phyloP scores from a whole-genome alignment of 2,329 filamentous ascomycete genomes.

The Colletotrichum sojae region DNA sequence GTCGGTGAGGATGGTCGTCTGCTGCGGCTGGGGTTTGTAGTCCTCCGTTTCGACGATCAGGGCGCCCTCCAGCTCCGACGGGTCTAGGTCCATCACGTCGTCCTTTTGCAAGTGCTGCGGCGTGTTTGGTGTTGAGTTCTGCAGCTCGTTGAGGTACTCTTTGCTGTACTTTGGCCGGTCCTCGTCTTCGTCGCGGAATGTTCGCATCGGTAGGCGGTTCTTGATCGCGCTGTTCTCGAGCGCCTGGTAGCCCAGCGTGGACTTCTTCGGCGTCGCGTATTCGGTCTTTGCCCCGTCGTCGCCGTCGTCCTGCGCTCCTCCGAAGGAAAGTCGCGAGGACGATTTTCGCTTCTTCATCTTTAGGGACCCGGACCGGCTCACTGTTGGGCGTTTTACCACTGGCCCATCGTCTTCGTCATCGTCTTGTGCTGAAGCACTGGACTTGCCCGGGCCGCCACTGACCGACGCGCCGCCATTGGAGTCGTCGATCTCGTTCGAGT shows the following conservation, averaged over 20 bases:
- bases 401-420: conserved; percentile 63
- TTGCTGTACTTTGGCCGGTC: conserved; percentile 86
- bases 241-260: conserved; percentile 73
- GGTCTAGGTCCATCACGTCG: conserved; percentile 69
- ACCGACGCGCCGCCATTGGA: conserved; percentile 35
- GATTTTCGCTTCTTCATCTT: conserved; percentile 78
- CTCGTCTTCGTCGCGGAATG: conserved; percentile 69
- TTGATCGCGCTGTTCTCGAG: conserved; percentile 77
- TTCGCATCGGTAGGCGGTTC: conserved; percentile 71
- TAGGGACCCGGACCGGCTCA: conserved; percentile 62
- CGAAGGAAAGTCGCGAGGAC: conserved; percentile 82
- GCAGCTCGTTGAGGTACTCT: conserved; percentile 88
- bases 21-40: conserved; percentile 51
- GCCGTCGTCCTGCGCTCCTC: conserved; percentile 60
- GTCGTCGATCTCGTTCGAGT: conserved; percentile 54
- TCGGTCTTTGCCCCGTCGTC: conserved; percentile 67
- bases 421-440: conserved; percentile 47
- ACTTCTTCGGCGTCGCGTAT: conserved; percentile 73
- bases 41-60: conserved; percentile 71
- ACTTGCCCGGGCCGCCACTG: conserved; percentile 19
- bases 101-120: conserved; percentile 68
- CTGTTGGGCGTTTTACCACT: conserved; percentile 63
- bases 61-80: conserved; percentile 74
- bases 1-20: conserved; percentile 57
- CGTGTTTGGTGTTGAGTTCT: conserved; percentile 86